Percentiles rank a stretch among this genome's conserved stretches.
Conservation (phyloP, 331 rosid species). For the Quercus phellos region DNA sequence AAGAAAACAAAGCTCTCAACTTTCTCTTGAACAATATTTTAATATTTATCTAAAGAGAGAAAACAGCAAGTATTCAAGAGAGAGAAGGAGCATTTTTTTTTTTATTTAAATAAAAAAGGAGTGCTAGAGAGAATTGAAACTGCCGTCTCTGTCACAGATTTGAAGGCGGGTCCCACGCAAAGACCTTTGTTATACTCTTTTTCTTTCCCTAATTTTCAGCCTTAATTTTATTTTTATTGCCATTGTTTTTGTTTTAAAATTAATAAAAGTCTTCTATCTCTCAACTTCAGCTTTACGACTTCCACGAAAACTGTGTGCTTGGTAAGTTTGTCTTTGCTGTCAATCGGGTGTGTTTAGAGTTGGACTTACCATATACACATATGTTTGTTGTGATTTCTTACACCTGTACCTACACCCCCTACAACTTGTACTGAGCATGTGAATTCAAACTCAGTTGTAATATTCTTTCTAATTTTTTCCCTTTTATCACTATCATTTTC, state of each 20-base stretch:
- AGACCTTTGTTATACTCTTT: conserved; percentile 52
- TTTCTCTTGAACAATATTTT: conserved; percentile 25
- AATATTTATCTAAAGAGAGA: background rate
- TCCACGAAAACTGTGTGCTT: background rate
- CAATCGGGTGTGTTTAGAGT: background rate
- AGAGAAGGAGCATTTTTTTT: conserved; percentile 19
- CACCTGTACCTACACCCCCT: no score
- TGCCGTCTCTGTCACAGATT: conserved; percentile 87
- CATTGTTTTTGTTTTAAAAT: no score
- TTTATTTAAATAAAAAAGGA: conserved; percentile 34
- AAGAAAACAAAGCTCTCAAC: conserved; percentile 60
- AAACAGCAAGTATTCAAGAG: conserved; percentile 1
- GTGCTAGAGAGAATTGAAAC: conserved; percentile 55
- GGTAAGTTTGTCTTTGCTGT: background rate
- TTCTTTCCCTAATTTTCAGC: conserved; percentile 29
- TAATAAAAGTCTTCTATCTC: background rate
- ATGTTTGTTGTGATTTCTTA: no score
- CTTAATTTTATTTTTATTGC: conserved; percentile 26
- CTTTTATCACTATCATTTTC: no score
- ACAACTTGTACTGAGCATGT: no score
- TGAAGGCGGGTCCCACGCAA: conserved; percentile 59
- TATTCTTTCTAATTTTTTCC: no score
- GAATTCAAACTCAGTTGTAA: no score
- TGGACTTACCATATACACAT: background rate
- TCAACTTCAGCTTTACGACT: conserved; percentile 31